Evolutionary conservation across 139 green algal genomes (phyloP), one percentile per base, ranked within the genome.

Genomic region (Desmodesmus armatus): DNA sequence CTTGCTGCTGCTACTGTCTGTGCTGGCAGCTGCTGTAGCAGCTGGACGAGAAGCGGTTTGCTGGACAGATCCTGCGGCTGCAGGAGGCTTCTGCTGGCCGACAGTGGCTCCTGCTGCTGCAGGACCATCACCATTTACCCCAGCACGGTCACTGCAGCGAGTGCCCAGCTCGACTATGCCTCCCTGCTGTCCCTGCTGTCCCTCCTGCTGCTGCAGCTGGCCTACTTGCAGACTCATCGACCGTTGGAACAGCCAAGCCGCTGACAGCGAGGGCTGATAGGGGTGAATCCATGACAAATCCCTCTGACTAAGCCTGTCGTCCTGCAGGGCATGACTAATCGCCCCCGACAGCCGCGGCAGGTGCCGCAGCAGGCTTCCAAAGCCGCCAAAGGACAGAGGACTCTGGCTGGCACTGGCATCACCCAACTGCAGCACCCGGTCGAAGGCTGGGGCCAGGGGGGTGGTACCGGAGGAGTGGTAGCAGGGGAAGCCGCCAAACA

Each of bases 401-500:
- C 44, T 79, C 76, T 93, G 88, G 0, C 62, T 77, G 9, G 89
- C 88, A 60, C 78, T 87, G 40, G 92, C 90, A 41, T 95, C 92
- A 0, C 92, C 92, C 41, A 94, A 73, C 90, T 95, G 91, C 60
- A 87, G 40, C 9, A 97, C 83, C 49, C 93, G 85, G 83, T 95
- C 90, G 60, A 93, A 95, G 5, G 58, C 63, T 2, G 94, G 93
- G 49, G 69, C 55, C 63, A 97, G 86, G 0, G 94, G 94, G 0
- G 77, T n/a, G n/a, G n/a, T n/a, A n/a, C n/a, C n/a, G n/a, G n/a
- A 83, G 80, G 86, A 66, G 13, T 3, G 47, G 69, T 93, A 96
- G 80, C 90, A 94, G 3, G 94, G 94, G 67, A 97, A 95, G 33
- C 85, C 94, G 47, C 91, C 94, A 83, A 95, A 94, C 37, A 97